These are phyloP conservation scores for Kurtzmaniella cleridarum DNA, from an alignment of 805 yeast genomes.

Conservation along the genomic window DNA sequence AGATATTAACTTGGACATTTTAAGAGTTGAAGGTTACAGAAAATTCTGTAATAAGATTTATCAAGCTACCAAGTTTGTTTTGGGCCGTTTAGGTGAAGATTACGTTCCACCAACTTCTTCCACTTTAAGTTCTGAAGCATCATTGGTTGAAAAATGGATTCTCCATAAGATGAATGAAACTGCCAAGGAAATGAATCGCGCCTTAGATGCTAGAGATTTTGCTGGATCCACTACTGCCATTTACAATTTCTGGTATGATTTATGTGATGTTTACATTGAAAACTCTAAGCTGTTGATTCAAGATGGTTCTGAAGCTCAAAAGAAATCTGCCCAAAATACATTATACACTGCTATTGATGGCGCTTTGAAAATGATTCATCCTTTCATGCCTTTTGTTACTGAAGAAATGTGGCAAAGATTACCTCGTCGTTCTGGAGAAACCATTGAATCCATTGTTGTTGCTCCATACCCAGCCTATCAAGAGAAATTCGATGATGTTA, in stretches of 20 bases:
- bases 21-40: conserved; percentile 97
- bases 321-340: conserved; percentile 88
- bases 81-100: conserved; percentile 87
- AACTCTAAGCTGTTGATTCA: conserved; percentile 88
- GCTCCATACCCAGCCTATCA: conserved; percentile 74
- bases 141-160: conserved; percentile 96
- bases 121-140: conserved; percentile 68
- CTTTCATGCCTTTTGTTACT: conserved; percentile 96
- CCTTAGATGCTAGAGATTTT: conserved; percentile 83
- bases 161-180: conserved; percentile 76
- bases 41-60: conserved; percentile 99
- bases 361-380: conserved; percentile 88
- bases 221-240: conserved; percentile 80
- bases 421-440: conserved; percentile 77
- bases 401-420: conserved; percentile 99
- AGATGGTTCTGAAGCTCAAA: conserved; percentile 84
- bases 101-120: conserved; percentile 72
- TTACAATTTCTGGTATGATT: conserved; percentile 92
- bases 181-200: conserved; percentile 55
- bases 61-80: conserved; percentile 96
- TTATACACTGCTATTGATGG: conserved; percentile 88
- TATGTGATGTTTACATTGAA: conserved; percentile 97
- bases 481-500: conserved; percentile 54
- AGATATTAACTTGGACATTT: conserved; percentile 92
- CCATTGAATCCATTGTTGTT: conserved; percentile 63